Evolutionary conservation across 2,329 filamentous ascomycete genomes (phyloP).

Genomic region (Botrytis deweyae): DNA sequence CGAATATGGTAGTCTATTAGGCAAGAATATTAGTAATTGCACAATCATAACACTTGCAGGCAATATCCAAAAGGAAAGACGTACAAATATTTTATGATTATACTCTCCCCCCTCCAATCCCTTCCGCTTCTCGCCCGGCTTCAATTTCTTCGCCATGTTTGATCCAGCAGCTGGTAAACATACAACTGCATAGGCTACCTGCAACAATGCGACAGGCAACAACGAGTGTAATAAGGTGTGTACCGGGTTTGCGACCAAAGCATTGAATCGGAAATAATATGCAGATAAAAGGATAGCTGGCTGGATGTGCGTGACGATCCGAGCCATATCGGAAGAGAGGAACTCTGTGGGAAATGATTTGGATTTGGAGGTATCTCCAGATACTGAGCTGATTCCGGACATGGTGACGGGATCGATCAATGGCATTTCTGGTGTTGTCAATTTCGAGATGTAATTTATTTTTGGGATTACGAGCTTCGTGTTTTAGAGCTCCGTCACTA

Average conservation of each 20-base stretch:
- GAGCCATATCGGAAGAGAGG: constrained; percentile 43
- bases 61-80: background rate
- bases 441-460: background rate
- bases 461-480: constrained; percentile 4
- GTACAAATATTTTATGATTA: constrained; percentile 27
- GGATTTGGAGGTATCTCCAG: constrained; percentile 11
- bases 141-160: constrained; percentile 49
- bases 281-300: constrained; percentile 64
- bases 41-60: background rate
- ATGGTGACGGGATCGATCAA: constrained; percentile 39
- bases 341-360: constrained; percentile 37
- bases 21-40: background rate
- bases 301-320: constrained; percentile 63
- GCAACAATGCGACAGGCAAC: constrained; percentile 61
- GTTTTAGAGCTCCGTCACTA: constrained; percentile 18
- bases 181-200: constrained; percentile 60
- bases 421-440: constrained; percentile 30
- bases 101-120: constrained; percentile 27
- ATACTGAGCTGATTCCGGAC: constrained; percentile 28
- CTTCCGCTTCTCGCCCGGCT: constrained; percentile 57
- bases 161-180: constrained; percentile 63
- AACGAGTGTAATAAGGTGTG: constrained; percentile 60
- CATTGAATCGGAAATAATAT: constrained; percentile 61
- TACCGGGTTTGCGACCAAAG: constrained; percentile 69
- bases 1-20: constrained; percentile 53